A percentile compares a stretch with the other conserved stretches of the same genome.
These are phyloP conservation scores for Arabidopsis thaliana DNA, from an alignment of 345 rosid species.

Conservation along the genomic window DNA sequence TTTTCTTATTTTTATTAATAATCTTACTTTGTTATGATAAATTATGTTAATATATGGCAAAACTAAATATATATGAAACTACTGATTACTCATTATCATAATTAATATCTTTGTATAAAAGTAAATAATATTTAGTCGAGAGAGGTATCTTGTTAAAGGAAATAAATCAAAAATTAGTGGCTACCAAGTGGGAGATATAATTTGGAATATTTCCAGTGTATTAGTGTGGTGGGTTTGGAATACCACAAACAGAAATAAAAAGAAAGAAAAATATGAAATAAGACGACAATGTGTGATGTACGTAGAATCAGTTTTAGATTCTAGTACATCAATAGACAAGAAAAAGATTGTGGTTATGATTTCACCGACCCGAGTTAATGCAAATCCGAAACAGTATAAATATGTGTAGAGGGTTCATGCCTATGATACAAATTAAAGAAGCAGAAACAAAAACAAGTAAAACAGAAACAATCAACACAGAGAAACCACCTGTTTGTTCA, in stretches of 20 bases:
- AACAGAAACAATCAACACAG: neutral
- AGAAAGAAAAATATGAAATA: constrained; percentile 5
- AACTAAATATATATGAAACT: too few relatives aligned
- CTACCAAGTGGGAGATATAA: constrained; percentile 33
- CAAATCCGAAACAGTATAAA: constrained; percentile 35
- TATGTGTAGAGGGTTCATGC: constrained; percentile 22
- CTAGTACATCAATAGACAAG: constrained; percentile 34
- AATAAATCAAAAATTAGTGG: constrained; percentile 10
- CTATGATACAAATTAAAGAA: neutral
- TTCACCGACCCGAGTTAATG: constrained; percentile 34
- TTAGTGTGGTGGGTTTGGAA: constrained; percentile 32
- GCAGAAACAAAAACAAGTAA: neutral
- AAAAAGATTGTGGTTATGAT: constrained; percentile 45
- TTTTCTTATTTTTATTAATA: too few relatives aligned
- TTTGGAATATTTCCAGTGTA: constrained; percentile 34
- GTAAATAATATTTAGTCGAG: constrained; percentile 5
- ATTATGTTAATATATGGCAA: too few relatives aligned
- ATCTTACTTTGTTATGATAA: too few relatives aligned
- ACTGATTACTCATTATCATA: too few relatives aligned
- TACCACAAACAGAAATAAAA: constrained; percentile 2
- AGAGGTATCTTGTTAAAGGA: neutral
- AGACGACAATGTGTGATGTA: constrained; percentile 38
- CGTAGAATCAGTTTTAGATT: constrained; percentile 39
- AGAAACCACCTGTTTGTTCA: constrained; percentile 11
- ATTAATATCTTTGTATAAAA: neutral